Evolutionary conservation across 805 yeast species (phyloP), one percentile per base, ranked within the genome.

Genomic region (Alloascoidea africana): DNA sequence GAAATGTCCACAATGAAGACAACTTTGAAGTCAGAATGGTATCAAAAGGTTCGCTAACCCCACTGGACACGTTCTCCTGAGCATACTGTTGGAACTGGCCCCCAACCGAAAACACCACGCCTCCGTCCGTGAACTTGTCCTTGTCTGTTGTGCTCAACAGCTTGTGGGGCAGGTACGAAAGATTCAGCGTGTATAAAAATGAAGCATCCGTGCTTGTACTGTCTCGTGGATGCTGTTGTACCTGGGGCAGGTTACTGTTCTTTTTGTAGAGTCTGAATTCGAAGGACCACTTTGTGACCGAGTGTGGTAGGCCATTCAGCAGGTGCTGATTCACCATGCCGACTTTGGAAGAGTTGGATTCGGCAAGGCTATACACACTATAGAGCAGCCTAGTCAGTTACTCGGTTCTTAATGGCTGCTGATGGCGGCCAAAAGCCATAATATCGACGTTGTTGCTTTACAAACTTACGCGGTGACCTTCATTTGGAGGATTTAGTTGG

Each of bases 231-330:
- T 42, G 39, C 35, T 16, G 37, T 32, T 19, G 34, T 17, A 18
- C 23, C 14, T 34, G 38, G 27, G 14, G 73, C 60, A 58, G 61
- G 58, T 46, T 71, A 54, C 62, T 55, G 41, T 79, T 82, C 46
- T 74, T 76, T 27, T 81, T 56, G 52, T 74, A 81, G 27, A 83
- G 70, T 47, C 70, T 76, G 44, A 80, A 65, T 37, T 70, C 81
- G 46, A 80, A 75, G 33, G 60, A 62, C 93, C 93, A 82, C 34
- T 73, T 65, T 23, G 8, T 23, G 8, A 23, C 8, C n/a, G 8
- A n/a, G n/a, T 8, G 8, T 23, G 30, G 30, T n/a, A 23, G n/a
- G 8, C n/a, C 30, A 23, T 8, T 23, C 30, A 23, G 8, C 30
- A 23, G 8, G 8, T 23, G 30, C 8, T 23, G 13, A 23, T 23